Percentiles rank a stretch among this genome's conserved stretches.
These are phyloP conservation scores for Perkinsus marinus DNA, from an alignment of 169 alveolate genomes.

Conservation along the genomic window DNA sequence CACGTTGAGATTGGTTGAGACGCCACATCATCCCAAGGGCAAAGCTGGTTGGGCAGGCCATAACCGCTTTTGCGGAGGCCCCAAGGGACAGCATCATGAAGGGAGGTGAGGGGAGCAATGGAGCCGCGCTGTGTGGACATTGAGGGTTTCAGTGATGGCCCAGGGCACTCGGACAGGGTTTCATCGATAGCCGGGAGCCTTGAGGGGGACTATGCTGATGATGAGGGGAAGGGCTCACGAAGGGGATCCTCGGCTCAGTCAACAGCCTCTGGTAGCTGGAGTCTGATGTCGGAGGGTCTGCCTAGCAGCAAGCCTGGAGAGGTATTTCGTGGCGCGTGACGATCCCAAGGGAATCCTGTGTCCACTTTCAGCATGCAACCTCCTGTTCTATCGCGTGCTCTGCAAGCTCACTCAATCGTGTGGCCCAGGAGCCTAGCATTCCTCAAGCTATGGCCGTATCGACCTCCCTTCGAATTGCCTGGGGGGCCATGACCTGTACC, in stretches of 20 bases:
- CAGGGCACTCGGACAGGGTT: neutral
- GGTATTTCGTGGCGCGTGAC: neutral
- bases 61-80: neutral
- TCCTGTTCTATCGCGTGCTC: no score
- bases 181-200: neutral
- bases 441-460: neutral
- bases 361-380: neutral
- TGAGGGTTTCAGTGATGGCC: neutral
- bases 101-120: neutral
- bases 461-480: neutral
- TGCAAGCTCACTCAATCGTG: no score
- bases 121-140: neutral
- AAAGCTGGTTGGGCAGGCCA: neutral
- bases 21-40: neutral
- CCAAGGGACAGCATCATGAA: neutral
- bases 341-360: neutral
- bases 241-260: neutral
- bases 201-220: neutral
- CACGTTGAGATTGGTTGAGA: neutral
- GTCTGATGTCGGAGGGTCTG: neutral
- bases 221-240: neutral
- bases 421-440: neutral
- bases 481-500: neutral
- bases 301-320: neutral
- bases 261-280: neutral